phyloP scores from a whole-genome alignment of 2,329 filamentous ascomycete genomes.

The Penicillium sp. region DNA sequence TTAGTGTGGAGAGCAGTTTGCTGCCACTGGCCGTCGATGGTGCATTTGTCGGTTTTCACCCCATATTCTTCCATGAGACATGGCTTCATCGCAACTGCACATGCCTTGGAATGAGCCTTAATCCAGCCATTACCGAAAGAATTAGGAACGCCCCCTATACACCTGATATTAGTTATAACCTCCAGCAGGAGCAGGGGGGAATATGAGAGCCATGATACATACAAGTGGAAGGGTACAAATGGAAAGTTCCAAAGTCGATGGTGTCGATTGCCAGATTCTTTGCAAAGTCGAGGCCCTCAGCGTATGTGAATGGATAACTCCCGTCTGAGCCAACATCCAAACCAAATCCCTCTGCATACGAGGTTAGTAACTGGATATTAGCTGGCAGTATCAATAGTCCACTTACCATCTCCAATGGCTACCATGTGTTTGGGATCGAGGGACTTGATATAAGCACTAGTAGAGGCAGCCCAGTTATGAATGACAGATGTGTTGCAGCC shows the following conservation, averaged over 20 bases:
- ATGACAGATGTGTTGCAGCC: conserved; percentile 63
- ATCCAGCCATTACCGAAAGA: conserved; percentile 55
- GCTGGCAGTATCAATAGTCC: background rate
- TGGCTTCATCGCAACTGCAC: conserved; percentile 42
- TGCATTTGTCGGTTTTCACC: conserved; percentile 32
- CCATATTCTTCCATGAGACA: conserved; percentile 50
- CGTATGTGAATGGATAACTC: conserved; percentile 56
- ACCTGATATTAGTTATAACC: conserved; percentile 3
- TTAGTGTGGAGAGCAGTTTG: conserved; percentile 37
- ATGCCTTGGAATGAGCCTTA: conserved; percentile 47
- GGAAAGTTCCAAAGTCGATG: conserved; percentile 63
- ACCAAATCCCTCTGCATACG: conserved; percentile 60
- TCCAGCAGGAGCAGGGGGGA: background rate
- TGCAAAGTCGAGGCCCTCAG: conserved; percentile 59
- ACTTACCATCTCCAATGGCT: conserved; percentile 58
- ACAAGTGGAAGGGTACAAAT: conserved; percentile 56
- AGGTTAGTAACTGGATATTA: background rate
- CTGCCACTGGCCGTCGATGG: conserved; percentile 39
- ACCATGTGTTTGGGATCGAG: conserved; percentile 66
- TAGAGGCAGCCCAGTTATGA: conserved; percentile 62
- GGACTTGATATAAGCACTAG: conserved; percentile 66
- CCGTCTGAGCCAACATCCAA: conserved; percentile 50
- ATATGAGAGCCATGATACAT: conserved; percentile 9
- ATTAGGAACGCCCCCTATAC: conserved; percentile 39
- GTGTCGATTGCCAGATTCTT: conserved; percentile 58